phyloP scores from a whole-genome alignment of 306 rosid genomes.

The Rosa persica region DNA sequence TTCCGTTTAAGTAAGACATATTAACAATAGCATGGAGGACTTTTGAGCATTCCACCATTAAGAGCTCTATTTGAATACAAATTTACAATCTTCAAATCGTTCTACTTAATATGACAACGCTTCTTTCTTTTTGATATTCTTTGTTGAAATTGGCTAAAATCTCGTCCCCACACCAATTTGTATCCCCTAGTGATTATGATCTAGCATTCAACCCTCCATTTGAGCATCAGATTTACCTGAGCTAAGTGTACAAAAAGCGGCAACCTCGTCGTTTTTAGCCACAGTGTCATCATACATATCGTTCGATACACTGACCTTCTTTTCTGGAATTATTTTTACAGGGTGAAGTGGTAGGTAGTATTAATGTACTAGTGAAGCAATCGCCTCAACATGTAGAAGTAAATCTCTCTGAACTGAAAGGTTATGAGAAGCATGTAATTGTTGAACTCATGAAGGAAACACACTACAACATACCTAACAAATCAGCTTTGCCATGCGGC shows the following conservation, averaged over 20 bases:
- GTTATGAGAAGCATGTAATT: constrained; percentile 73
- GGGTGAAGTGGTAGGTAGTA: constrained; percentile 64
- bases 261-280: background rate
- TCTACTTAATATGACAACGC: too few relatives aligned
- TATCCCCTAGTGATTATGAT: background rate
- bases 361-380: constrained; percentile 52
- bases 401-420: constrained; percentile 69
- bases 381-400: constrained; percentile 68
- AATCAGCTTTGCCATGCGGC: constrained; percentile 38
- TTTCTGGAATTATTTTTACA: constrained; percentile 4
- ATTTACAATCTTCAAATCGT: too few relatives aligned
- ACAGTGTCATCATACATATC: background rate
- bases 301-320: background rate
- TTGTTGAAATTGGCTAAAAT: too few relatives aligned
- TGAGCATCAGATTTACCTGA: background rate
- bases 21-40: background rate
- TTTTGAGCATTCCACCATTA: background rate
- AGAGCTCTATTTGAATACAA: background rate
- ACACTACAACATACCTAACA: constrained; percentile 21
- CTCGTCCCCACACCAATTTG: background rate
- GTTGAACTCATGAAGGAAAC: constrained; percentile 67
- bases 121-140: too few relatives aligned
- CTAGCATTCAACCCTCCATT: background rate
- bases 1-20: background rate
- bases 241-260: background rate